Conservation (phyloP, 2,329 filamentous ascomycete species). For the Verticillium nonalfalfae region DNA sequence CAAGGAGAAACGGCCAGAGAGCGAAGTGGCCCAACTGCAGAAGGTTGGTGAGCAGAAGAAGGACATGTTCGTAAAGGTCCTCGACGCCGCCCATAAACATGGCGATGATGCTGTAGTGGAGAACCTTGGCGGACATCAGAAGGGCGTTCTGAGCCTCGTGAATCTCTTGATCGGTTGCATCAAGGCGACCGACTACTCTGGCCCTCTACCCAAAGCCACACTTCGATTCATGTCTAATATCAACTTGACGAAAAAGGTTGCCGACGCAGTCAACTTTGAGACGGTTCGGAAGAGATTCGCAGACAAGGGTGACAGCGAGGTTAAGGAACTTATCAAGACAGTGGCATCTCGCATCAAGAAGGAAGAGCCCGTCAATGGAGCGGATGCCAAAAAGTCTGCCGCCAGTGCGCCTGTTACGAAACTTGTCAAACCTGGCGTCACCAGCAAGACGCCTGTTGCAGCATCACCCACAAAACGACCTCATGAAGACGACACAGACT, state of each 20-base stretch:
- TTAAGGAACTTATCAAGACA: conserved; percentile 53
- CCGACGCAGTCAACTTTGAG: conserved; percentile 60
- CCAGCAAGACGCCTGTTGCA: conserved; percentile 21
- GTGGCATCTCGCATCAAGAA: conserved; percentile 45
- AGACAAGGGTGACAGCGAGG: conserved; percentile 59
- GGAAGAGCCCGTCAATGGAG: conserved; percentile 18
- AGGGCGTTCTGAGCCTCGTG: conserved; percentile 48
- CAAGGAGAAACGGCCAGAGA: conserved; percentile 30
- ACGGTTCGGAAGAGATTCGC: conserved; percentile 57
- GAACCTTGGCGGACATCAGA: conserved; percentile 51
- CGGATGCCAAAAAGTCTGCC: conserved; percentile 14
- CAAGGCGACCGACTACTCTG: conserved; percentile 44
- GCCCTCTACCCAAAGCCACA: conserved; percentile 47
- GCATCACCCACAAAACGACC: conserved; percentile 25
- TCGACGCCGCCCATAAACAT: conserved; percentile 47
- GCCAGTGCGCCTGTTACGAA: conserved; percentile 10
- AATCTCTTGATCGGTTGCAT: conserved; percentile 49
- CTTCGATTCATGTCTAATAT: conserved; percentile 55
- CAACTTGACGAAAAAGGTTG: conserved; percentile 54
- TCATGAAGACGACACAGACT: conserved; percentile 33
- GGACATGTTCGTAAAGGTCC: conserved; percentile 40
- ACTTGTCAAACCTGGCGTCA: conserved; percentile 17
- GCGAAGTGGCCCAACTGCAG: conserved; percentile 29
- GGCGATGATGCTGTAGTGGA: conserved; percentile 50
- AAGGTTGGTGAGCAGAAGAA: conserved; percentile 35